Evolutionary conservation across 768 basidiomycete species (phyloP).

Genomic region (Pulveroboletus ravenelii): DNA sequence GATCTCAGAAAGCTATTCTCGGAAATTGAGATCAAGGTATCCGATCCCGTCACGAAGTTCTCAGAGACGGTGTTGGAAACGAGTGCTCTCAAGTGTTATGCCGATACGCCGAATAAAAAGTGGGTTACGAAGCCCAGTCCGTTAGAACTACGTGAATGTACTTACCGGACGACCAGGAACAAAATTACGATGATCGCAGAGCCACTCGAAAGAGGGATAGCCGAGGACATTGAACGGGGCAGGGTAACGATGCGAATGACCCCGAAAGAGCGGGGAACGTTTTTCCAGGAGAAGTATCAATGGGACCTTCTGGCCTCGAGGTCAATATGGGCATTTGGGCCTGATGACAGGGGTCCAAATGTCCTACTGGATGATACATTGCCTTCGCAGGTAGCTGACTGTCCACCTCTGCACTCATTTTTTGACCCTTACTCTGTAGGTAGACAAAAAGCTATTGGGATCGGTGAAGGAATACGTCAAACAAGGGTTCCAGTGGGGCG

Average conservation of each 20-base stretch:
- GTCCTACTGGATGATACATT: constrained; percentile 93
- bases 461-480: constrained; percentile 94
- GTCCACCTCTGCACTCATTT: not conserved
- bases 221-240: constrained; percentile 94
- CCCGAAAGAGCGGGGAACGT: constrained; percentile 88
- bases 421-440: constrained; percentile 36
- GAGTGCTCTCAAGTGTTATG: constrained; percentile 96
- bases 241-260: constrained; percentile 93
- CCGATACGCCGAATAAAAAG: constrained; percentile 99
- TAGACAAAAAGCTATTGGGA: constrained; percentile 88
- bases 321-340: constrained; percentile 99
- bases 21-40: constrained; percentile 99
- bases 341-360: constrained; percentile 93
- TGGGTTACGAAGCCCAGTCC: constrained; percentile 35
- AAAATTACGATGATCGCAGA: constrained; percentile 99
- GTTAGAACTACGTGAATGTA: constrained; percentile 6
- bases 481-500: constrained; percentile 99
- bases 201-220: constrained; percentile 90
- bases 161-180: constrained; percentile 56
- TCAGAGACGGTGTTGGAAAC: constrained; percentile 98
- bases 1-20: constrained; percentile 88
- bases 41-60: constrained; percentile 97
- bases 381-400: constrained; percentile 70
- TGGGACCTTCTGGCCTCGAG: constrained; percentile 97
- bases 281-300: constrained; percentile 95